Base-by-base conservation (phyloP, 192 early-diverging fungal species). In the Lunasporangiospora selenospora region DNA sequence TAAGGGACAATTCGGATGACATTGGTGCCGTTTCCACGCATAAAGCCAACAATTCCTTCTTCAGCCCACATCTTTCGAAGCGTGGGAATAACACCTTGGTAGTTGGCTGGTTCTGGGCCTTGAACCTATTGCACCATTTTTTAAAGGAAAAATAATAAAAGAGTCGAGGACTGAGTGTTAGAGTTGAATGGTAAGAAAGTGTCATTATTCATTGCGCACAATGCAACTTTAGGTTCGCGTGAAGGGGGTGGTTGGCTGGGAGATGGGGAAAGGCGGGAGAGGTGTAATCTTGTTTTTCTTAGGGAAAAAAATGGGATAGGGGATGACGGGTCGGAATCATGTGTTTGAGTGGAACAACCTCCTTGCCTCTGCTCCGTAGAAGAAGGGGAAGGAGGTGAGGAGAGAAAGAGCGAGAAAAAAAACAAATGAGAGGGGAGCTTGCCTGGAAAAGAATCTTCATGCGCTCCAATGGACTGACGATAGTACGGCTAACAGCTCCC, bases 381-480 rank as follows among this genome's bases (percentile, higher is more conserved):
- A 41, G 16, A 41, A 16, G 16, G 16, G 40, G 16, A n/a, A n/a
- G n/a, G n/a, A n/a, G n/a, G n/a, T n/a, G n/a, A n/a, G n/a, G n/a
- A n/a, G n/a, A n/a, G n/a, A 16, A 16, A 18, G 23, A 51, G 50
- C 52, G 13, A 19, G 11, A 41, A 41, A 13, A 9, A 33, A 0
- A 32, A 11, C 21, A 46, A 11, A 46, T 4, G 16, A 2, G 23
- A 6, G 9, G 21, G 6, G 27, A 46, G 44, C 77, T 60, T 76
- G 86, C 87, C 85, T 93, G 91, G 75, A 93, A 93, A 48, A 93
- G 77, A 60, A 93, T 93, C 78, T 93, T 93, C 85, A 91, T 93
- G 49, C 91, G 83, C 67, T 93, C 91, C 32, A 93, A 71, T 37
- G 91, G 91, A 63, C 88, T 91, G 45, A 93, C 91, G 6, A 87